Base-by-base conservation (phyloP, 805 yeast species). In the Deakozyma indianensis region DNA sequence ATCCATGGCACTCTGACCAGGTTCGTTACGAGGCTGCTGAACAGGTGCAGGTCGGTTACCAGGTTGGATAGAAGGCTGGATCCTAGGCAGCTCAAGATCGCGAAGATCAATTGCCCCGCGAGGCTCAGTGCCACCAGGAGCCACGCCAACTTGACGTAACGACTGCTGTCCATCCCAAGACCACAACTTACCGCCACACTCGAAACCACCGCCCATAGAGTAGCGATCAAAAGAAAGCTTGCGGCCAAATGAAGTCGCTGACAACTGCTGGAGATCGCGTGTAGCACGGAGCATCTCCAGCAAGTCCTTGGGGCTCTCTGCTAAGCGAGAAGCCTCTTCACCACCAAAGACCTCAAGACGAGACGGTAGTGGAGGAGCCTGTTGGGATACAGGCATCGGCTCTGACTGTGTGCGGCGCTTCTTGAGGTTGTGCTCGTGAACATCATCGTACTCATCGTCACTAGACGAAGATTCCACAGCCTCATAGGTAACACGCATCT, bases 211-310 rank as follows among this genome's bases (percentile, higher is more conserved):
- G 22, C 64, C 67, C 11, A 49, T 41, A 18, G 41, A 48, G 23
- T 41, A 45, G 18, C 43, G 22, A 18, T 45, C 44, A 11, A 47
- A 41, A 7, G 50, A 50, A 58, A 57, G 48, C 24, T 48, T 32
- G 45, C 55, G 35, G 48, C 66, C 49, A 43, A 43, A 47, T 11
- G 43, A 43, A 16, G 55, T 56, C 7, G 62, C 57, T 4, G 68
- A 60, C 25, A 67, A 50, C 48, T 62, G 65, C 55, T 66, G 70
- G 41, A 67, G 54, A 22, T 68, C 62, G 21, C 67, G 54, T 21
- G 69, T 63, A 23, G 71, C 71, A 48, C 63, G 65, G 40, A 67
- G 53, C 49, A 67, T 65, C 49, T 59, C 63, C 18, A 64, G 50
- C 23, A 67, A 51, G 49, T 67, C 70, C 18, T 54, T 43, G 11